These are phyloP conservation scores for Diplotaxis tenuifolia DNA, from an alignment of 345 rosid genomes.

Conservation along the genomic window DNA sequence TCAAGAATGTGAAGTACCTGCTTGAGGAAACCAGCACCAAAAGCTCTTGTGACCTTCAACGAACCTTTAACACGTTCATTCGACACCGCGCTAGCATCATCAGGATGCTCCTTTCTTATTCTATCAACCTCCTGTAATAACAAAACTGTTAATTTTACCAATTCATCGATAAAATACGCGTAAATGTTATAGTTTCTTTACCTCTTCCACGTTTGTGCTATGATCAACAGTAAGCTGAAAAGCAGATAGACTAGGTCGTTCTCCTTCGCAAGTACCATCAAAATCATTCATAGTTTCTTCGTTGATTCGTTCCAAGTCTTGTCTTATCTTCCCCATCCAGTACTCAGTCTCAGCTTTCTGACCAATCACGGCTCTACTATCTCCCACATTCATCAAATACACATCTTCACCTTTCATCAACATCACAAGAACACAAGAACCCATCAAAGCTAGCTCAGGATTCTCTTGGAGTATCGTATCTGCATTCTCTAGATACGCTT, in stretches of 20 bases:
- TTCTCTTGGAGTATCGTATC: conserved; percentile 84
- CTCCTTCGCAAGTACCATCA: conserved; percentile 48
- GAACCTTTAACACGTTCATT: conserved; percentile 95
- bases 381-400: conserved; percentile 93
- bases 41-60: conserved; percentile 93
- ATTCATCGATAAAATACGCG: not conserved
- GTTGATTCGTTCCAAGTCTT: conserved; percentile 85
- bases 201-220: conserved; percentile 87
- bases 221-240: conserved; percentile 84
- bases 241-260: conserved; percentile 43
- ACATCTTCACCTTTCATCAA: conserved; percentile 96
- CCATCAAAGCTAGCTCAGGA: conserved; percentile 94
- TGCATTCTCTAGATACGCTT: conserved; percentile 68
- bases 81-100: conserved; percentile 65
- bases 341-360: conserved; percentile 68
- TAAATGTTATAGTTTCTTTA: conserved; percentile 16
- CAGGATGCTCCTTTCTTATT: conserved; percentile 74
- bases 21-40: conserved; percentile 96
- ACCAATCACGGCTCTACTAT: conserved; percentile 87
- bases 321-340: conserved; percentile 64
- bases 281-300: conserved; percentile 88
- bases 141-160: not conserved
- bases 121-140: conserved; percentile 79
- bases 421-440: conserved; percentile 93
- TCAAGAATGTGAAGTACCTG: conserved; percentile 49